Evolutionary conservation across 176 grass and related monocot genomes (phyloP), one percentile per base, ranked within the genome.

Genomic region (Pontederia paniculata): DNA sequence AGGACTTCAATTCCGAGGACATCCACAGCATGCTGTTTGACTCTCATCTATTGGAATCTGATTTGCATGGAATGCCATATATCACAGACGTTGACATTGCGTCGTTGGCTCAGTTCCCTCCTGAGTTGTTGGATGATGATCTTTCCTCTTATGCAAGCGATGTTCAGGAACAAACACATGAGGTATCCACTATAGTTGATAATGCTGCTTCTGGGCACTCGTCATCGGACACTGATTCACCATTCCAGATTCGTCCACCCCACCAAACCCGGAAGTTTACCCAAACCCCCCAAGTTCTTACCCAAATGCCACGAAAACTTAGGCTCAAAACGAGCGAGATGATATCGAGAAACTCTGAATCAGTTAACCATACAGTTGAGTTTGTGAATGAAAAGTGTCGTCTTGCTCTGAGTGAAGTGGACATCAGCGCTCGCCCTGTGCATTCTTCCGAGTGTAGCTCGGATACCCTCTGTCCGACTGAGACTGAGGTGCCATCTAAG

Each of bases 251-350:
- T 60, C 57, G 60, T 57, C 63, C 12, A 12, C 68, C 77, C 60
- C 12, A 2, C 42, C 13, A 9, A 28, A 28, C 6, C 15, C 66
- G 25, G n/a, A n/a, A n/a, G n/a, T n/a, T n/a, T n/a, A n/a, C n/a
- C n/a, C n/a, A n/a, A n/a, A n/a, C n/a, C n/a, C n/a, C n/a, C n/a
- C n/a, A n/a, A n/a, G n/a, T n/a, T n/a, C 15, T 21, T 46, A n/a
- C 60, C 23, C 37, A 18, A 65, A 23, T 68, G 49, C 3, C 8
- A 56, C 0, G 0, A 21, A 80, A 9, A 16, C 6, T 42, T n/a
- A 85, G 21, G 50, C 62, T 80, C 59, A 81, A 95, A 75, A 45
- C 76, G 49, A 47, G 53, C 22, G 87, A 48, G 77, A 89, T 86
- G 79, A 74, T 83, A 66, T 73, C 68, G 15, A 81, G 69, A 56